Conservation (phyloP, 805 yeast genomes). For the Candida rishiriensis region DNA sequence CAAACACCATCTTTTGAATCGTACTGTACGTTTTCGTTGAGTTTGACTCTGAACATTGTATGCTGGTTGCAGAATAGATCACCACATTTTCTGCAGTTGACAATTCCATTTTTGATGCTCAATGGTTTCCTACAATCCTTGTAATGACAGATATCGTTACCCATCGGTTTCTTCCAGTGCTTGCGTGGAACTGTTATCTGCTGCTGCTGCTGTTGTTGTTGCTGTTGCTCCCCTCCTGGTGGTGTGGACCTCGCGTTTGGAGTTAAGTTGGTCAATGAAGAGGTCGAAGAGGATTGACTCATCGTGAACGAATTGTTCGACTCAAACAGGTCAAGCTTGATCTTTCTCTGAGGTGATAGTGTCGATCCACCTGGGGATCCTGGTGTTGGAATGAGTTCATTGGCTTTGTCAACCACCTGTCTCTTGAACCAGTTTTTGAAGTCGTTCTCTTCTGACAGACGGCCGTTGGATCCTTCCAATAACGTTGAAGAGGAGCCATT, state of each 20-base stretch:
- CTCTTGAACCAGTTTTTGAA: constrained; percentile 41
- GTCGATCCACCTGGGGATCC: no score
- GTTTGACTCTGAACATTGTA: constrained; percentile 47
- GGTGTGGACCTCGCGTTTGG: no score
- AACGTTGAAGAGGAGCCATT: no score
- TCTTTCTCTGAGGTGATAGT: constrained; percentile 28
- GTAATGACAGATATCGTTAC: constrained; percentile 38
- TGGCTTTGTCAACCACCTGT: constrained; percentile 34
- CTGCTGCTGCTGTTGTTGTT: constrained; percentile 3
- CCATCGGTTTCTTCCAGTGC: constrained; percentile 56
- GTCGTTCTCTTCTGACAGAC: constrained; percentile 26
- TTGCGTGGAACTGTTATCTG: constrained; percentile 28
- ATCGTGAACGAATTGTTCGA: constrained; percentile 21
- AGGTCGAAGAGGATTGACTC: background rate
- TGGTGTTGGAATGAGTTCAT: constrained; percentile 25
- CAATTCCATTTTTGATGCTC: constrained; percentile 49
- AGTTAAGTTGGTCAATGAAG: background rate
- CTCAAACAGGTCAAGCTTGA: constrained; percentile 50
- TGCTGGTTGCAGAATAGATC: constrained; percentile 63
- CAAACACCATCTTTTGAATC: constrained; percentile 53
- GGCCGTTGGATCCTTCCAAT: no score
- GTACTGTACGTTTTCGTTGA: constrained; percentile 44
- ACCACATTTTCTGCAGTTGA: constrained; percentile 79
- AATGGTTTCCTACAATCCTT: constrained; percentile 39
- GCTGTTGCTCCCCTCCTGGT: background rate